These are phyloP conservation scores for Eucalyptus polybractea DNA, from an alignment of 345 rosid species.

Conservation along the genomic window DNA sequence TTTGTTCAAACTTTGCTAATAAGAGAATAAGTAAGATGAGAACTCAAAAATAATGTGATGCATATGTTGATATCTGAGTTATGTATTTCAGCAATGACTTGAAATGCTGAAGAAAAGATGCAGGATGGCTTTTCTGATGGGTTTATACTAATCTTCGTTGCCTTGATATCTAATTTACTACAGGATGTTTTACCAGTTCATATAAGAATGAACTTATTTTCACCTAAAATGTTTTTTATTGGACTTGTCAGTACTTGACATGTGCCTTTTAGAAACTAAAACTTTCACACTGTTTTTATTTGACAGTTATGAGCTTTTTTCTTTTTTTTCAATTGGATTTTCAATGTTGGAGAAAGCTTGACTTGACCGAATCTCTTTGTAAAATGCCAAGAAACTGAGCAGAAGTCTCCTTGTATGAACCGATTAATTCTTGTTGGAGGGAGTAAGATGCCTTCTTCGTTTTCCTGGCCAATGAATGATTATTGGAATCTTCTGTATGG, in stretches of 20 bases:
- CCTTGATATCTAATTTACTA: neutral
- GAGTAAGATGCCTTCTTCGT: neutral
- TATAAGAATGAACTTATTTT: neutral
- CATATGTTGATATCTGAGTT: neutral
- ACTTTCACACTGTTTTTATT: neutral
- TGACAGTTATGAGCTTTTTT: neutral
- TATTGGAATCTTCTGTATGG: neutral
- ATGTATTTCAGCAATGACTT: neutral
- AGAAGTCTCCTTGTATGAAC: neutral
- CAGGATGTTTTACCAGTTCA: neutral
- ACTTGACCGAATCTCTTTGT: neutral
- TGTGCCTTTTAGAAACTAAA: neutral
- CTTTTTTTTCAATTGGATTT: neutral
- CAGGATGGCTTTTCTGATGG: neutral
- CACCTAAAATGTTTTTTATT: neutral
- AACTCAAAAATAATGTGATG: neutral
- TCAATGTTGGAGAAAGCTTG: neutral
- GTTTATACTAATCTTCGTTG: neutral
- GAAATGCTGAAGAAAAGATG: neutral
- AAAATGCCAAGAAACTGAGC: neutral
- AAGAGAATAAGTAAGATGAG: neutral
- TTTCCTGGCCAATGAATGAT: neutral
- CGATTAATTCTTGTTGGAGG: neutral
- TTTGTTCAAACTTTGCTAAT: neutral
- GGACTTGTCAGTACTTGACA: neutral